These are phyloP conservation scores for Stachybotrys chartarum DNA, from an alignment of 2,329 filamentous ascomycete genomes.

Conservation along the genomic window DNA sequence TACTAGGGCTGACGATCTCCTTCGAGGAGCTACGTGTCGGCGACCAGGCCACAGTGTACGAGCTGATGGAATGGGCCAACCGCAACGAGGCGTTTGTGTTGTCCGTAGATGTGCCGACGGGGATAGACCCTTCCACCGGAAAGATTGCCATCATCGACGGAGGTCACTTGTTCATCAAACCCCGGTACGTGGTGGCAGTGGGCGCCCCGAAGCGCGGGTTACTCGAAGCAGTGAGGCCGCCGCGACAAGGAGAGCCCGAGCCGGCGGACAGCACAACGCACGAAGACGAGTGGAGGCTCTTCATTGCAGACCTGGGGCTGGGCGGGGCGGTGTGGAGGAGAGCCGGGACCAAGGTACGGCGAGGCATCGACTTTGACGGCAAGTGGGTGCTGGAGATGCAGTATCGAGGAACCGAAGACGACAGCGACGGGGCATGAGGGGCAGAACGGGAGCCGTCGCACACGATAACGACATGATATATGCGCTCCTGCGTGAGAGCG, in stretches of 20 bases:
- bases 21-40: slow-evolving; percentile 83
- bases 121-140: slow-evolving; percentile 74
- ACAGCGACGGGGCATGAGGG: slow-evolving; percentile 7
- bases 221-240: slow-evolving; percentile 63
- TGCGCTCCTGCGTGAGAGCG: background rate
- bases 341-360: slow-evolving; percentile 70
- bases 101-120: slow-evolving; percentile 85
- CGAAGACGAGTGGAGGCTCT: slow-evolving; percentile 67
- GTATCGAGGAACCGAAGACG: slow-evolving; percentile 25
- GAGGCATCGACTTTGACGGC: slow-evolving; percentile 82
- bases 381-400: slow-evolving; percentile 75
- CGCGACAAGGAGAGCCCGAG: slow-evolving; percentile 28
- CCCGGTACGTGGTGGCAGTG: slow-evolving; percentile 76
- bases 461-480: too few relatives aligned
- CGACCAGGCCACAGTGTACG: slow-evolving; percentile 77
- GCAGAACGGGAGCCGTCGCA: background rate
- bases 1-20: slow-evolving; percentile 78
- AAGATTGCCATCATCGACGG: slow-evolving; percentile 63
- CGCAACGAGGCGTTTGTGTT: slow-evolving; percentile 76
- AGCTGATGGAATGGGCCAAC: slow-evolving; percentile 91
- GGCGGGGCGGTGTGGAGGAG: slow-evolving; percentile 78
- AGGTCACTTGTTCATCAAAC: slow-evolving; percentile 69
- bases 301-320: slow-evolving; percentile 81
- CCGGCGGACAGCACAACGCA: slow-evolving; percentile 22
- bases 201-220: slow-evolving; percentile 83